Conservation (phyloP, 2,329 filamentous ascomycete species). For the Fusarium sp. region DNA sequence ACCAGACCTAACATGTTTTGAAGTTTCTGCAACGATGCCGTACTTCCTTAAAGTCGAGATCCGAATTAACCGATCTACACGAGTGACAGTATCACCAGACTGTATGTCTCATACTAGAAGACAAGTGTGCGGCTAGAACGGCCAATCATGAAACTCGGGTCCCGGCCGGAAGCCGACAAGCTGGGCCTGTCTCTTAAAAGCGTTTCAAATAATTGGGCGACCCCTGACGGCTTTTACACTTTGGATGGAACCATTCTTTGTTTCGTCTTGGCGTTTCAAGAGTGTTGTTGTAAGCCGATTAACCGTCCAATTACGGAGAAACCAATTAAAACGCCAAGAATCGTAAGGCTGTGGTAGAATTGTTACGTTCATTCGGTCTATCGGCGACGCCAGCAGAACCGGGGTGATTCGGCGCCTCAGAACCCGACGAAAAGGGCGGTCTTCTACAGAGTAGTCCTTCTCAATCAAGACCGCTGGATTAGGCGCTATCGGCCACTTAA, state of each 20-base stretch:
- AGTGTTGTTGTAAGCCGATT: neutral
- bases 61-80: neutral
- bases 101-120: neutral
- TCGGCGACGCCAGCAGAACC: too few species aligned
- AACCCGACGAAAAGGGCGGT: too few species aligned
- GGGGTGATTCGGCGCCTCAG: too few species aligned
- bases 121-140: neutral
- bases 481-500: too few species aligned
- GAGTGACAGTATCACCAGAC: neutral
- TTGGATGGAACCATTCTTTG: neutral
- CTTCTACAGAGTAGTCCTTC: too few species aligned
- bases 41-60: neutral
- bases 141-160: neutral
- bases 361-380: too few species aligned
- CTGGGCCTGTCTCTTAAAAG: neutral
- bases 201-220: neutral
- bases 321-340: neutral
- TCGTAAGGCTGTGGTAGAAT: too few species aligned
- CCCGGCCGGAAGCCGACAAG: neutral
- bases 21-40: neutral
- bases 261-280: constrained; percentile 22
- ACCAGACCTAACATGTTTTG: neutral
- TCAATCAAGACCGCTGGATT: too few species aligned
- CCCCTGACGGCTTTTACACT: neutral
- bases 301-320: neutral